Evolutionary conservation across 176 grass and related monocot genomes (phyloP).

Genomic region (Olyra latifolia): DNA sequence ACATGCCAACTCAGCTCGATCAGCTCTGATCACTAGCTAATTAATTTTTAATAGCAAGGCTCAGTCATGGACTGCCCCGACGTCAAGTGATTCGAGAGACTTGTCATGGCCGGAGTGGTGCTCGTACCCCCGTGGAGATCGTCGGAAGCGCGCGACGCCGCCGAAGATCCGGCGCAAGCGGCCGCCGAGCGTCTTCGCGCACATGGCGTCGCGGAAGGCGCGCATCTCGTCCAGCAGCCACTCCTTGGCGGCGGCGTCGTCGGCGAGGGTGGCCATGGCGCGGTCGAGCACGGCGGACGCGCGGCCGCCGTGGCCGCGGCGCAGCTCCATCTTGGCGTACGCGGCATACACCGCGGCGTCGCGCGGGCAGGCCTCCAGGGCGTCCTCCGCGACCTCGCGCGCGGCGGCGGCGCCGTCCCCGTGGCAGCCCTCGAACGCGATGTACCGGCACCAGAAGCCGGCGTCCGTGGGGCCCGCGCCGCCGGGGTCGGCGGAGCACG

Average conservation of each 20-base stretch:
- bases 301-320: neutral
- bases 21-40: too few relatives aligned
- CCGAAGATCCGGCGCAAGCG: neutral
- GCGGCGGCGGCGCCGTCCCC: neutral
- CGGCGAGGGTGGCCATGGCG: neutral
- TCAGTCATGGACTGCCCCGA: too few relatives aligned
- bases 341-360: neutral
- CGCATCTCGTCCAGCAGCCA: neutral
- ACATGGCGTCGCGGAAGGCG: neutral
- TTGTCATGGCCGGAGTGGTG: neutral
- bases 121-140: neutral
- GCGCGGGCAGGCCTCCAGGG: neutral
- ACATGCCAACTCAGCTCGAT: too few relatives aligned
- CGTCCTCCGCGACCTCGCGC: neutral
- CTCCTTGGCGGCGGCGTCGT: neutral
- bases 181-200: neutral
- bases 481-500: too few relatives aligned
- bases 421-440: conserved; percentile 1
- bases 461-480: neutral
- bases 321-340: conserved; percentile 18
- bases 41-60: too few relatives aligned
- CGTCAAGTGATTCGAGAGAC: too few relatives aligned
- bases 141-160: neutral
- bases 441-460: conserved; percentile 14
- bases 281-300: neutral